phyloP scores from a whole-genome alignment of 257 asterid species.

The Solanum dulcamara region DNA sequence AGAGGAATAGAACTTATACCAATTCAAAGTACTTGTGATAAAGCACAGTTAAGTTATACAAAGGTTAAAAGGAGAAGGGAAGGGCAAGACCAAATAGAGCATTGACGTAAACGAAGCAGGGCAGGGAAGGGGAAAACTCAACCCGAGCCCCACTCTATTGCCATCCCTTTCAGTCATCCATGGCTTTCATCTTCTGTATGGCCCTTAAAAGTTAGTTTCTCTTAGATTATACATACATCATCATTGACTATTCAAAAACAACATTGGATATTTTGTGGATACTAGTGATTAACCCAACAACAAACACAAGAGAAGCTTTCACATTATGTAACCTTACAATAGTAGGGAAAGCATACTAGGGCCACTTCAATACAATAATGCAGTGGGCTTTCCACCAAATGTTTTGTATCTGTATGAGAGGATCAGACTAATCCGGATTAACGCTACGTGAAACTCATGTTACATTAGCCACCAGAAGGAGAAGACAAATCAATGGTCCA shows the following conservation, averaged over 20 bases:
- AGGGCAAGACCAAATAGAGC: neutral
- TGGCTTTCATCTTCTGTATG: conserved; percentile 79
- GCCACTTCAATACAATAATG: neutral
- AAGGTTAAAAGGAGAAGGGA: neutral
- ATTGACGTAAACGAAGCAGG: neutral
- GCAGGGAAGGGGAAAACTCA: accelerated
- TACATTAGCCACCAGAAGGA: neutral
- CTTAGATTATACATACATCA: conserved; percentile 3
- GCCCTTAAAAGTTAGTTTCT: conserved; percentile 37
- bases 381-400: neutral
- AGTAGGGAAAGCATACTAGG: neutral
- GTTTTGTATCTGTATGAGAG: neutral
- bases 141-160: neutral
- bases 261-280: neutral
- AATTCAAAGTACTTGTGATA: neutral
- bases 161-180: conserved; percentile 18
- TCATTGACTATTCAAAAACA: neutral
- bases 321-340: neutral
- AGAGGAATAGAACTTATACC: no score
- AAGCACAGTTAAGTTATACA: no score
- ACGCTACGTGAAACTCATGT: neutral
- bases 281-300: neutral
- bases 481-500: neutral
- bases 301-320: neutral
- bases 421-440: neutral